phyloP scores from a whole-genome alignment of 768 basidiomycete species.

The Podaxis carcinomalis region DNA sequence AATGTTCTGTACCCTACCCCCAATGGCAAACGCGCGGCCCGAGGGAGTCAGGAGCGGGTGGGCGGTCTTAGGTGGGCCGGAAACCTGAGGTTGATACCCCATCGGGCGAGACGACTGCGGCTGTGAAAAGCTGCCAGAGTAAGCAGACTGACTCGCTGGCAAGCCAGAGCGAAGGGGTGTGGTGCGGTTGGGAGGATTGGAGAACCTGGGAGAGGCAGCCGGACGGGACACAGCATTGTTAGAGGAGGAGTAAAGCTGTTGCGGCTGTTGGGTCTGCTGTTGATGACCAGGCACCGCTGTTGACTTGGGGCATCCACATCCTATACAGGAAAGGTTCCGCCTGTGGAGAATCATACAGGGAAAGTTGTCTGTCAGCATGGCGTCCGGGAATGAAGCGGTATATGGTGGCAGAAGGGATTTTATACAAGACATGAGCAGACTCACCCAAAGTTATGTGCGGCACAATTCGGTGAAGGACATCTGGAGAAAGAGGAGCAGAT shows the following conservation, averaged over 20 bases:
- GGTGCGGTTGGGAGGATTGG: constrained; percentile 11
- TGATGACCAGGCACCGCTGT: constrained; percentile 5
- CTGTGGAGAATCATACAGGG: constrained; percentile 53
- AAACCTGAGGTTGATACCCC: constrained; percentile 12
- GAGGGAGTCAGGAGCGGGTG: constrained; percentile 81
- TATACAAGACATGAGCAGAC: constrained; percentile 26
- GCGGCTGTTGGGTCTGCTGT: constrained; percentile 21
- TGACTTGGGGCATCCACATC: constrained; percentile 63
- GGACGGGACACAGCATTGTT: constrained; percentile 5
- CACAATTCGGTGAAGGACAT: constrained; percentile 65
- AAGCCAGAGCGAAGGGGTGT: background rate
- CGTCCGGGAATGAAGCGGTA: constrained; percentile 12
- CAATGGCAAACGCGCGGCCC: constrained; percentile 69
- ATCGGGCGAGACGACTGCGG: constrained; percentile 10
- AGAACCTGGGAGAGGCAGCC: constrained; percentile 16
- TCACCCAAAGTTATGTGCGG: constrained; percentile 84
- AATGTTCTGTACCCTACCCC: constrained; percentile 78
- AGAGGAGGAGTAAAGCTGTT: constrained; percentile 11
- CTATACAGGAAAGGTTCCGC: constrained; percentile 74
- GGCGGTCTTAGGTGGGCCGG: constrained; percentile 35
- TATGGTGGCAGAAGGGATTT: constrained; percentile 2
- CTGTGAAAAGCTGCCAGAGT: constrained; percentile 9
- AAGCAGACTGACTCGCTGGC: constrained; percentile 1
- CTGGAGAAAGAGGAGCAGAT: constrained; percentile 33
- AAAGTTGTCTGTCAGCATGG: constrained; percentile 43